A percentile compares a stretch with the other conserved stretches of the same genome.
Conservation (phyloP, 139 green algal genomes). For the Deuterostichococcus epilithicus region DNA sequence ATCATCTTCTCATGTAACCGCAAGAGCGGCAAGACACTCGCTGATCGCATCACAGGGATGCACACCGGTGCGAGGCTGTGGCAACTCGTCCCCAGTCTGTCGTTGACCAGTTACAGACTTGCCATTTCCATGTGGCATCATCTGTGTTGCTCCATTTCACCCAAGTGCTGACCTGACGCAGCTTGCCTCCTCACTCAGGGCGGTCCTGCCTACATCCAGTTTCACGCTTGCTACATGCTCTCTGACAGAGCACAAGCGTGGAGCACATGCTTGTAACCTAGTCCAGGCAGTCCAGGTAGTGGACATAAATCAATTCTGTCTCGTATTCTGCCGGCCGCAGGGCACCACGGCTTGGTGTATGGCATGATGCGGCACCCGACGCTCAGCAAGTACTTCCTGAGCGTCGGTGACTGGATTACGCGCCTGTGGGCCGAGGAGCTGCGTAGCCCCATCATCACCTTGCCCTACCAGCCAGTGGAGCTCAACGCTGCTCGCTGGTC, state of each 20-base stretch:
- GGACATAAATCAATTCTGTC: no score
- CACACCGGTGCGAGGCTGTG: no score
- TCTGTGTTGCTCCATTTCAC: no score
- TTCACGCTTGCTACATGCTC: not conserved
- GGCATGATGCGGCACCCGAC: slow-evolving; percentile 80
- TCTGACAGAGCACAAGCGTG: not conserved
- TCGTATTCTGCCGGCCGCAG: slow-evolving; percentile 4
- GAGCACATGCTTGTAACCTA: not conserved
- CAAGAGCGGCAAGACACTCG: slow-evolving; percentile 31
- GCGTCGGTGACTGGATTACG: slow-evolving; percentile 86
- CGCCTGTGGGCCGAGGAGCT: slow-evolving; percentile 92
- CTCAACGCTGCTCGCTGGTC: slow-evolving; percentile 77
- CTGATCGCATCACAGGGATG: no score
- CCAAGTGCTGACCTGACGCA: not conserved
- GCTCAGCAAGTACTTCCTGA: slow-evolving; percentile 91
- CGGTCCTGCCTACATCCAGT: not conserved
- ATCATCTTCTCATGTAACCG: slow-evolving; percentile 81
- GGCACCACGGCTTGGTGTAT: slow-evolving; percentile 84
- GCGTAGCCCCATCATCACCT: slow-evolving; percentile 81
- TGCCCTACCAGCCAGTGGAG: slow-evolving; percentile 72
- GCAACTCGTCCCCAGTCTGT: no score
- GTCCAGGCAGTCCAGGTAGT: no score
- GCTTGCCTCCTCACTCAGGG: not conserved
- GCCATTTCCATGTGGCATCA: no score
- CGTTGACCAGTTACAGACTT: not conserved